phyloP scores from a whole-genome alignment of 2,329 filamentous ascomycete species.

The Aspergillus viridinutans region DNA sequence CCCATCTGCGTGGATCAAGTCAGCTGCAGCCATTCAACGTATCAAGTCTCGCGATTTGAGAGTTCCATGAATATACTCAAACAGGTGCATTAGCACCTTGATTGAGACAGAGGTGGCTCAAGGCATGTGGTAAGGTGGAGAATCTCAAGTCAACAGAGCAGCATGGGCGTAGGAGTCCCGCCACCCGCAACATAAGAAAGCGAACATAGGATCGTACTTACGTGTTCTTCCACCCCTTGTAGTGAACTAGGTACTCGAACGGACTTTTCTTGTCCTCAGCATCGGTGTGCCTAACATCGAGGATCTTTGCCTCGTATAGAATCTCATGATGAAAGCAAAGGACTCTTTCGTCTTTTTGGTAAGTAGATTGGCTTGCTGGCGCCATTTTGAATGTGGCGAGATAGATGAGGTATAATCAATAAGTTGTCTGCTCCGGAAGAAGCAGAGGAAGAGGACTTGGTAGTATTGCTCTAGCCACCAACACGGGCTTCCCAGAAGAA shows the following conservation, averaged over 20 bases:
- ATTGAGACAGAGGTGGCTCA: not conserved
- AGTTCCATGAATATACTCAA: no score
- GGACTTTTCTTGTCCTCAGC: conserved; percentile 65
- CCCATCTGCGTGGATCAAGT: conserved; percentile 60
- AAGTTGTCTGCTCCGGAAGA: not conserved
- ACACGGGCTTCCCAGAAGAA: not conserved
- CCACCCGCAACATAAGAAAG: not conserved
- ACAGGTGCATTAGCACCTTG: no score
- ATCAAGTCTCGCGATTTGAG: not conserved
- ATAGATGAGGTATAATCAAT: not conserved
- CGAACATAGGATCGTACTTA: conserved; percentile 44
- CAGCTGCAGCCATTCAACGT: conserved; percentile 4
- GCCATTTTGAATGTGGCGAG: conserved; percentile 54
- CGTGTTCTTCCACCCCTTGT: conserved; percentile 99
- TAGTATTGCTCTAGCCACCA: not conserved
- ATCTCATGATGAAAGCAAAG: conserved; percentile 97
- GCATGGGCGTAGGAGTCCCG: not conserved
- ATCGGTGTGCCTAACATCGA: conserved; percentile 67
- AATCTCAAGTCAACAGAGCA: not conserved
- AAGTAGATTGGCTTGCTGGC: conserved; percentile 52
- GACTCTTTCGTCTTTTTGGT: conserved; percentile 78
- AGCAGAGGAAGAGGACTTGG: not conserved
- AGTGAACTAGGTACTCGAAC: conserved; percentile 89
- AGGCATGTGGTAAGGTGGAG: not conserved
- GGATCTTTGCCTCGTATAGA: conserved; percentile 94